phyloP scores from a whole-genome alignment of 1,284 basidiomycete genomes.

The Clitocybe nebularis region DNA sequence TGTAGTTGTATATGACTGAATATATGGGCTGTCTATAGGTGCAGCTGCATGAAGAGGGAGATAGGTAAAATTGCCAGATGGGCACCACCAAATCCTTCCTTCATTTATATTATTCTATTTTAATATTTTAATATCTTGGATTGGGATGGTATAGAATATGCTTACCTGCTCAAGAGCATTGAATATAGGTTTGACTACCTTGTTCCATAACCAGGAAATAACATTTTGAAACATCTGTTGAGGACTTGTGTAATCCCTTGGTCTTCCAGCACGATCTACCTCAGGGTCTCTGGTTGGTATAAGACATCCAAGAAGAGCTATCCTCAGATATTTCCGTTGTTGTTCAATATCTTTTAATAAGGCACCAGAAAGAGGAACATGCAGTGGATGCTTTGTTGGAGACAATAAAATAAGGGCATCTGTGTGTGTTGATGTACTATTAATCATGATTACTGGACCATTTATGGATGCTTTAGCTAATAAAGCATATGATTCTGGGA shows the following conservation, averaged over 20 bases:
- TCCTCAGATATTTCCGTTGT: too few relatives aligned
- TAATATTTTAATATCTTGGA: neutral
- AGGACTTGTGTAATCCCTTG: neutral
- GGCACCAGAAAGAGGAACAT: conserved; percentile 6
- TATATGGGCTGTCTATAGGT: conserved; percentile 4
- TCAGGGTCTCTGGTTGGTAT: neutral
- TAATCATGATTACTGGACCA: conserved; percentile 18
- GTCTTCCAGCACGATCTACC: neutral
- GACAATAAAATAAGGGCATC: conserved; percentile 16
- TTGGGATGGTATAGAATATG: too few relatives aligned
- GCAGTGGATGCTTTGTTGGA: conserved; percentile 6
- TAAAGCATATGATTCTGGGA: conserved; percentile 11
- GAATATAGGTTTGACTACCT: conserved; percentile 10
- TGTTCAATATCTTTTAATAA: too few relatives aligned
- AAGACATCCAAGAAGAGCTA: neutral
- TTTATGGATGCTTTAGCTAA: conserved; percentile 11
- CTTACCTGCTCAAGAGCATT: conserved; percentile 7
- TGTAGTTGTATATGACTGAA: conserved; percentile 15
- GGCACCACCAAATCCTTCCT: conserved; percentile 20
- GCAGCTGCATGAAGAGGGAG: conserved; percentile 11
- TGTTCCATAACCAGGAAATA: conserved; percentile 8
- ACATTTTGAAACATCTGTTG: neutral
- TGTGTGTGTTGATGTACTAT: conserved; percentile 9
- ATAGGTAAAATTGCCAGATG: conserved; percentile 15
- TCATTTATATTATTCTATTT: conserved; percentile 9